Conservation (phyloP, 768 basidiomycete species). For the Boletus reticuloceps region DNA sequence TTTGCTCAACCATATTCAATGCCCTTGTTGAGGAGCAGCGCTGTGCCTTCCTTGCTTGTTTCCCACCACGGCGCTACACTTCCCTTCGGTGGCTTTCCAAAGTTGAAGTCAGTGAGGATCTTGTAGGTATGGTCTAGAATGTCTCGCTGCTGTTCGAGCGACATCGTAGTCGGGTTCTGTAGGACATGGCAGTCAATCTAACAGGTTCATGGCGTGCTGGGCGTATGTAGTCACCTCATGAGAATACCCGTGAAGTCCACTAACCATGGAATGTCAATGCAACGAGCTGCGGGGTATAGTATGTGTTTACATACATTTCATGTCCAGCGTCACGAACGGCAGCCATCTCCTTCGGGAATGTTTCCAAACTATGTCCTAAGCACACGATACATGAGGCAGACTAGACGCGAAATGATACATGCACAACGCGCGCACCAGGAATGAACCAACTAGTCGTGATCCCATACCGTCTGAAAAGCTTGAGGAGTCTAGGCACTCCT, state of each 20-base stretch:
- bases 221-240: slow-evolving; percentile 47
- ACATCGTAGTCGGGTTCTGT: slow-evolving; percentile 61
- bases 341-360: slow-evolving; percentile 69
- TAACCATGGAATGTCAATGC: slow-evolving; percentile 17
- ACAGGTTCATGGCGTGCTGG: neutral
- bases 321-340: slow-evolving; percentile 71
- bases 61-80: slow-evolving; percentile 84
- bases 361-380: slow-evolving; percentile 68
- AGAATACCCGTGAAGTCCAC: slow-evolving; percentile 68
- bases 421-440: slow-evolving; percentile 42
- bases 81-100: slow-evolving; percentile 56
- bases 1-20: slow-evolving; percentile 62
- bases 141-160: slow-evolving; percentile 64
- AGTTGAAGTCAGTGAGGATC: slow-evolving; percentile 64
- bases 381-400: neutral
- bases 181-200: neutral
- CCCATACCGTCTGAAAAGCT: slow-evolving; percentile 68
- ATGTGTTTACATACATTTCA: slow-evolving; percentile 48
- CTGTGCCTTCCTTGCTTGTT: slow-evolving; percentile 61
- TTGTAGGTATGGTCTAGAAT: slow-evolving; percentile 65
- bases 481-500: slow-evolving; percentile 63
- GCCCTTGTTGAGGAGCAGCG: slow-evolving; percentile 65
- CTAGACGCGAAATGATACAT: neutral
- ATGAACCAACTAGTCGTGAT: slow-evolving; percentile 76
- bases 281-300: neutral